Evolutionary conservation across 176 grass and related monocot genomes (phyloP), one percentile per base, ranked within the genome.

Genomic region (Pharus latifolius): DNA sequence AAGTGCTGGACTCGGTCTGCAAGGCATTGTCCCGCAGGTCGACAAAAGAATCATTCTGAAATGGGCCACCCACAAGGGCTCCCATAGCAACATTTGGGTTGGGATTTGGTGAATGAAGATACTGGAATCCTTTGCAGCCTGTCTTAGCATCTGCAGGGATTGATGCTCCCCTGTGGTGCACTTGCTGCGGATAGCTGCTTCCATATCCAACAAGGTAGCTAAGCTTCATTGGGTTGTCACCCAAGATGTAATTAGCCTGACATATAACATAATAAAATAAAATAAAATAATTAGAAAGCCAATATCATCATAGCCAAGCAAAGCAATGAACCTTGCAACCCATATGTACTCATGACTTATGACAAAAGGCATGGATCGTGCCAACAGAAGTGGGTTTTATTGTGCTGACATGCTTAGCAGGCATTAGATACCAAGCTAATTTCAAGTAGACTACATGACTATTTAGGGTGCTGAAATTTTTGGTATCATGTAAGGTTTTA

Each of bases 131-230:
- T 48, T 92, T 92, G 69, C 93, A 96, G 28, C 93, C 92, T 2
- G 85, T 87, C 40, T 96, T 96, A 0, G 61, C 82, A 56, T 84
- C 65, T 2, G 75, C 34, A 0, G 93, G 93, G 33, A 96, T 96
- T 3, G 93, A 96, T 1, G 93, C 93, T 14, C 93, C 93, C 56
- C 93, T 88, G 59, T 96, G 93, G 61, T 96, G 93, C 24, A 96
- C 93, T 55, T 92, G 85, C 65, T 87, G 83, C 4, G 93, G 93
- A 32, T 92, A 96, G 49, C 35, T 89, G 60, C 81, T 85, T 45
- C 93, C 83, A 40, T 96, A 96, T 46, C 93, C 93, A 33, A 96
- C 93, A 11, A 98, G 89, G 70, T 98, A 98, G 64, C 94, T 98
- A 63, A 92, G 84, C 70, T 98, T 88, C 94, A 98, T 90, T 16